Evolutionary conservation across 2,329 filamentous ascomycete genomes (phyloP).

Genomic region (Epichloe gansuensis): DNA sequence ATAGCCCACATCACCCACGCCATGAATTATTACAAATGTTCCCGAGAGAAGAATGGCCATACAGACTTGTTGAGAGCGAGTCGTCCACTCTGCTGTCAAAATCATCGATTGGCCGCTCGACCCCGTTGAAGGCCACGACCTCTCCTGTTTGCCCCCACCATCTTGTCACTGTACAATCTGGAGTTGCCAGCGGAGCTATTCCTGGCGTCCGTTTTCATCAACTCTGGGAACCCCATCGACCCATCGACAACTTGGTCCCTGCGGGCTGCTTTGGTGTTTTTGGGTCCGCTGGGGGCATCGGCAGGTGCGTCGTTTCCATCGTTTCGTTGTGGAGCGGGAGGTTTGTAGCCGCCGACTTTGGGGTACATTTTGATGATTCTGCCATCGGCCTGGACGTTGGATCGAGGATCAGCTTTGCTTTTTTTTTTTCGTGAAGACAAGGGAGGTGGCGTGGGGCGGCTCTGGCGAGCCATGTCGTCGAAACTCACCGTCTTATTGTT

Average conservation of each 20-base stretch:
- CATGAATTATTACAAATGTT: background rate
- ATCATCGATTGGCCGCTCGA: background rate
- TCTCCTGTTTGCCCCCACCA: conserved; percentile 20
- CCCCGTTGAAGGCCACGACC: conserved; percentile 16
- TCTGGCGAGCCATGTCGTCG: background rate
- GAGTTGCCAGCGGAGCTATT: conserved; percentile 16
- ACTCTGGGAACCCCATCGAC: conserved; percentile 39
- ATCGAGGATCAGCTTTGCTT: background rate
- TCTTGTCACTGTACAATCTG: conserved; percentile 41
- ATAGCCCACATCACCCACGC: no score
- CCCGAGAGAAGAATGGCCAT: background rate
- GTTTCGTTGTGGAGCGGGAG: conserved; percentile 10
- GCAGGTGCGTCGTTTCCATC: conserved; percentile 16
- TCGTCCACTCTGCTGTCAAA: background rate
- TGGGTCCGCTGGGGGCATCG: conserved; percentile 21
- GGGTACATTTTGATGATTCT: conserved; percentile 60
- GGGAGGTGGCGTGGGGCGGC: background rate
- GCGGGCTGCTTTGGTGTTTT: conserved; percentile 11
- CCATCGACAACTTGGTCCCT: conserved; percentile 38
- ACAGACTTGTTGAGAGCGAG: background rate
- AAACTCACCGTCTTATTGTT: conserved; percentile 60
- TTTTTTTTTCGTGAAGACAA: background rate
- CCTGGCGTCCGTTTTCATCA: conserved; percentile 21
- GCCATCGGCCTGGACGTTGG: conserved; percentile 50
- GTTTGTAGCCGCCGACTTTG: conserved; percentile 38